Evolutionary conservation across 306 rosid species (phyloP).

Genomic region (Glycine soja): DNA sequence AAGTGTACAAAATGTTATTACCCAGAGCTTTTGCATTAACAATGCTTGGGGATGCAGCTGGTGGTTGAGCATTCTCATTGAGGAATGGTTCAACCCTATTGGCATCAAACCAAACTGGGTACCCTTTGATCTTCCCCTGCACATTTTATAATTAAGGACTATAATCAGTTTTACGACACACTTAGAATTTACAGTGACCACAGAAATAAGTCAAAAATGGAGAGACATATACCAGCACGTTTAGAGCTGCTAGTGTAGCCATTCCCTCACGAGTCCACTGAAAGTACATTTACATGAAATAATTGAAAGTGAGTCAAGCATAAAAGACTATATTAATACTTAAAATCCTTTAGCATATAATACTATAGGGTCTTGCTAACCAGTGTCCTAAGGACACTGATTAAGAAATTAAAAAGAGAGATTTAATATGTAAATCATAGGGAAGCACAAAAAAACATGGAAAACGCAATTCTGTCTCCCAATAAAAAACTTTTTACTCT

Average conservation of each 20-base stretch:
- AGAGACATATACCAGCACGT: constrained; percentile 79
- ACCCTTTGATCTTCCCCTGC: constrained; percentile 89
- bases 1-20: constrained; percentile 42
- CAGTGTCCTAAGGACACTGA: too few relatives aligned
- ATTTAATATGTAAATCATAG: too few relatives aligned
- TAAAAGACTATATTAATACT: neutral
- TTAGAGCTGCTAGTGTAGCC: constrained; percentile 98
- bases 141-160: constrained; percentile 30
- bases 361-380: too few relatives aligned
- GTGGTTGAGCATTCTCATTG: constrained; percentile 71
- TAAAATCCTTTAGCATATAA: neutral
- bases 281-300: constrained; percentile 35
- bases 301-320: constrained; percentile 13
- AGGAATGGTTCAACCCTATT: constrained; percentile 91
- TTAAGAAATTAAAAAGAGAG: too few relatives aligned
- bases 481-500: too few relatives aligned
- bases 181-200: constrained; percentile 3
- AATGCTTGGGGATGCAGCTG: constrained; percentile 96
- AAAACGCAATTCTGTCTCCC: too few relatives aligned
- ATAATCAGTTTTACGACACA: neutral
- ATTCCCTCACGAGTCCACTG: constrained; percentile 99
- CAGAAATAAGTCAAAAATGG: constrained; percentile 34
- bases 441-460: too few relatives aligned
- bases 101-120: constrained; percentile 83
- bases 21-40: constrained; percentile 85